These are phyloP conservation scores for Citrus australasica DNA, from an alignment of 345 rosid species.

Conservation along the genomic window DNA sequence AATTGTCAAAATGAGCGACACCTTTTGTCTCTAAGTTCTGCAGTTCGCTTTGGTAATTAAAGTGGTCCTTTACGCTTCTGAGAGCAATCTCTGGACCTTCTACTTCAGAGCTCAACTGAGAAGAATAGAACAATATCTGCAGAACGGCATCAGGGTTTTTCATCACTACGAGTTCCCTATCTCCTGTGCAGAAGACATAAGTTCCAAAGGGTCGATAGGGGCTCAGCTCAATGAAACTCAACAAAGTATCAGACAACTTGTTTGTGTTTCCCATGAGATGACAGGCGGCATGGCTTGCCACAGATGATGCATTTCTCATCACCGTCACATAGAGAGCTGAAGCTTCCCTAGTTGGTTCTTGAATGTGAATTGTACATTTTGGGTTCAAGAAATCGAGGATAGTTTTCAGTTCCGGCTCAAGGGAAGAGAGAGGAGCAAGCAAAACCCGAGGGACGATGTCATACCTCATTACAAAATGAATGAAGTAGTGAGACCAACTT, in stretches of 20 bases:
- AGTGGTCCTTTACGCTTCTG: slow-evolving; percentile 47
- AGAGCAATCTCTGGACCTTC: slow-evolving; percentile 30
- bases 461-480: slow-evolving; percentile 56
- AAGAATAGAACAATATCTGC: slow-evolving; percentile 66
- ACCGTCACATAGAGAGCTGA: slow-evolving; percentile 38
- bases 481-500: slow-evolving; percentile 57
- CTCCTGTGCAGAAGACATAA: slow-evolving; percentile 53
- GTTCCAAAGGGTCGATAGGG: slow-evolving; percentile 84
- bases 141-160: slow-evolving; percentile 72
- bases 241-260: slow-evolving; percentile 51
- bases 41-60: slow-evolving; percentile 33
- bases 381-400: slow-evolving; percentile 30
- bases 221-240: slow-evolving; percentile 55
- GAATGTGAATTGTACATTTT: neutral
- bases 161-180: slow-evolving; percentile 39
- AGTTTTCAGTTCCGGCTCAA: slow-evolving; percentile 19
- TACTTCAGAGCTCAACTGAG: slow-evolving; percentile 35
- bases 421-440: slow-evolving; percentile 50
- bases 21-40: slow-evolving; percentile 26
- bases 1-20: slow-evolving; percentile 26
- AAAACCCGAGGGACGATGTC: slow-evolving; percentile 71
- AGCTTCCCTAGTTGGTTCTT: slow-evolving; percentile 8
- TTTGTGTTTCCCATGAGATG: slow-evolving; percentile 65
- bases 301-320: slow-evolving; percentile 50
- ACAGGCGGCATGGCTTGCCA: slow-evolving; percentile 58